Conservation (phyloP, 2,329 filamentous ascomycete species). For the Acarospora socialis region DNA sequence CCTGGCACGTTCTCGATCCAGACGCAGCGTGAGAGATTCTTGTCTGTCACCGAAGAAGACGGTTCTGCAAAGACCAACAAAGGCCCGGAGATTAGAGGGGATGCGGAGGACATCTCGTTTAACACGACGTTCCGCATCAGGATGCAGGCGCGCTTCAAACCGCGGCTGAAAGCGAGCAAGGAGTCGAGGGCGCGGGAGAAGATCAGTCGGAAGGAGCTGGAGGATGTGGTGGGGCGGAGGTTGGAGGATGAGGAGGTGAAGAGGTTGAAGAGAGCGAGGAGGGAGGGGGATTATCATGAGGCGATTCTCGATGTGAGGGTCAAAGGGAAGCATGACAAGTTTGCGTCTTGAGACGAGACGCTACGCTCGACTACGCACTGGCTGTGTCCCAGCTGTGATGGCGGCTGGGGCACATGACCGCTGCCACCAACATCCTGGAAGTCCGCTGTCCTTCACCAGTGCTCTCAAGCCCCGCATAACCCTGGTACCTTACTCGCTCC, state of each 20-base stretch:
- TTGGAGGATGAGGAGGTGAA: constrained; percentile 78
- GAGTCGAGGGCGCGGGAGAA: constrained; percentile 74
- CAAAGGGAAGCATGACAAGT: constrained; percentile 90
- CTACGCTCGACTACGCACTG: too few relatives aligned
- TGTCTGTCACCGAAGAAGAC: constrained; percentile 44
- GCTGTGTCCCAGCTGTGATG: too few relatives aligned
- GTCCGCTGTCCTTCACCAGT: too few relatives aligned
- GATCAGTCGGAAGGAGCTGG: constrained; percentile 72
- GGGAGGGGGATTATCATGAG: constrained; percentile 84
- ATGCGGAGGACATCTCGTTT: constrained; percentile 53
- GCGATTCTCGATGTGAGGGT: constrained; percentile 72
- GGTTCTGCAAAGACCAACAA: constrained; percentile 17
- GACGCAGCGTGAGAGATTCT: constrained; percentile 55
- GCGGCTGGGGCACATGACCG: too few relatives aligned
- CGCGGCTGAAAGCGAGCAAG: constrained; percentile 60
- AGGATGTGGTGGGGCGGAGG: constrained; percentile 60
- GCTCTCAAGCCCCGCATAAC: too few relatives aligned
- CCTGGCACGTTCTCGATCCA: constrained; percentile 62
- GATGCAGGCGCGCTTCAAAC: constrained; percentile 94
- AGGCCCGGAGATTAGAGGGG: constrained; percentile 56
- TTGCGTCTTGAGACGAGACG: constrained; percentile 25
- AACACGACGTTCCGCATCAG: constrained; percentile 64
- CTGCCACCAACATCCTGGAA: too few relatives aligned
- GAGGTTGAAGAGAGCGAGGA: constrained; percentile 64
- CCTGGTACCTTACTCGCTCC: constrained; percentile 29